Evolutionary conservation across 345 rosid species (phyloP), one percentile per base, ranked within the genome.

Genomic region (Linum usitatissimum): DNA sequence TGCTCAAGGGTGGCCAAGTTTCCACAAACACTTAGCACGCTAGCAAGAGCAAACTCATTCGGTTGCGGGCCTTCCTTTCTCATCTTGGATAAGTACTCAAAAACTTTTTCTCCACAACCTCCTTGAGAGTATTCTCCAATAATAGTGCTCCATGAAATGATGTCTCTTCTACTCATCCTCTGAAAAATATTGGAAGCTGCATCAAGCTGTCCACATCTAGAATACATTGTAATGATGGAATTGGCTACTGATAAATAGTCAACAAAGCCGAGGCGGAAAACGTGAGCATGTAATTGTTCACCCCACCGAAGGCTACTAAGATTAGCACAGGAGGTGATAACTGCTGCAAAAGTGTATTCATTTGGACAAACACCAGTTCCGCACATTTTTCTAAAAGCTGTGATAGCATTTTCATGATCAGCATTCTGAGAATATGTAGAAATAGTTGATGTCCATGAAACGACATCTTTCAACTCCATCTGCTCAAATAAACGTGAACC

Each of bases 61-160:
- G 95, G 93, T 66, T 71, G 78, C 49, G 83, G 77, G 53, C 92
- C 95, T 84, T 75, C 83, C 72, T 68, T 79, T 78, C 91, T 83
- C 96, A 92, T 89, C 86, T 76, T 65, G 15, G 89, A 84, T 55
- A 92, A 77, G 78, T 85, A 77, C 60, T 69, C 65, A 64, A 86
- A 87, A 73, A 84, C 79, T 76, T 91, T 88, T 70, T 80, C 84
- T n/a, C 71, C 82, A 63, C 30, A 66, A 56, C 96, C 93, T 59
- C 76, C 91, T 74, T 84, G 90, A 70, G 84, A 77, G 76, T 82
- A 85, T 48, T 80, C 89, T 53, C 79, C 77, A 57, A 89, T 86
- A 23, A 92, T 82, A 6, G 96, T 84, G 71, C 88, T 92, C 98
- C 98, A 89, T 0, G 98, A 85, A 71, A 92, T 63, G 66, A 83